Evolutionary conservation across 345 rosid genomes (phyloP), one percentile per base, ranked within the genome.

Genomic region (Salix suchowensis): DNA sequence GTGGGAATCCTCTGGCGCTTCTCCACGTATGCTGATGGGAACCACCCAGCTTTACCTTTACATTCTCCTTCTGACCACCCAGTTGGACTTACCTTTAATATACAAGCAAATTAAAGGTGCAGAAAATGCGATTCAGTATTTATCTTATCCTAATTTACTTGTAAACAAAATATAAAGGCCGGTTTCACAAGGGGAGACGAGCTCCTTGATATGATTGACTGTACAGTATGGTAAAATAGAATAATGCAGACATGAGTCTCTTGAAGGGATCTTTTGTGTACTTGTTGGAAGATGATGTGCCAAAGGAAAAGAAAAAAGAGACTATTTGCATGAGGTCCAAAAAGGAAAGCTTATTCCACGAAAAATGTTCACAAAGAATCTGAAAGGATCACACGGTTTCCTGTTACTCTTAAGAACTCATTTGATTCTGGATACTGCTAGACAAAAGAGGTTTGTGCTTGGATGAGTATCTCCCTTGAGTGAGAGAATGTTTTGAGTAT

Each of bases 21-120:
- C 85, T 91, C 98, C 69, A 91, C 92, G 66, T 85, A 91, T 34
- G 91, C 89, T 46, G 91, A 89, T 39, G 98, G 98, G 78, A 95
- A 93, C 98, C 98, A 93, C 75, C 98, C 98, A 24, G 97, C 93
- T 85, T 80, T 88, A 64, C 98, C 98, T 81, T 89, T 93, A 81
- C 98, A 90, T 83, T 95, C 98, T 82, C 98, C 98, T 86, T 95
- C 99, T 0, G 96, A 89, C 98, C 99, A 95, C 81, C 99, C 99
- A 4, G 89, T 69, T 81, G 90, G 82, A 74, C 79, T 88, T 82
- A 91, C 96, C 98, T 95, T 86, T 54, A 75, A 14, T 24, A 16
- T 50, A 77, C 46, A 42, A 65, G 26, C 34, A 72, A 23, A 81
- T 28, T 24, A 21, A 50, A 65, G 5, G 46, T 28, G 14, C 3